Evolutionary conservation across 306 rosid genomes (phyloP), one percentile per base, ranked within the genome.

Genomic region (Castanospermum australe): DNA sequence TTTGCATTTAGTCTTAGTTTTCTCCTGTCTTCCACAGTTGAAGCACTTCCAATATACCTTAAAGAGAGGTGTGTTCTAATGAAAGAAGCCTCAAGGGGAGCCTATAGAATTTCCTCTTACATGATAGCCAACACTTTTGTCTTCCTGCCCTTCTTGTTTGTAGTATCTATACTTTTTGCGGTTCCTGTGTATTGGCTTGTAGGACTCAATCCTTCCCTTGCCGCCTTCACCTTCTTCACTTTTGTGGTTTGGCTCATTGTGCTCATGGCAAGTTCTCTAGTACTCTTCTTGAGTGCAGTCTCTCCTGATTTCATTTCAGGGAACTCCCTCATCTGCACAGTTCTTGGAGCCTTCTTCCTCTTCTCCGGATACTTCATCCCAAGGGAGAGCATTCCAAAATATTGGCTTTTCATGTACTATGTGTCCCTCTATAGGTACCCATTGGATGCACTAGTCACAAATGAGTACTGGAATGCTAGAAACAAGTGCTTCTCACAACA

Each of bases 331-430:
- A 92, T 91, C 60, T 89, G 89, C 87, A 89, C 97, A 3, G 97
- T 94, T 48, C 91, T 94, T 17, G 97, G 97, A 47, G 92, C 93
- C 3, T 94, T 91, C 83, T 92, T 94, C 44, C 87, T 94, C 47
- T 92, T 94, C 90, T 94, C 97, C 0, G 97, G 99, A 18, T 94
- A 94, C 87, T 94, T 94, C 87, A 94, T 94, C 12, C 97, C 99
- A 3, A 94, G 85, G 68, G 91, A 91, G 25, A 89, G 87, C 79
- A 94, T 94, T 14, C 99, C 99, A 9, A 92, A 87, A 12, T 89
- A 86, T 51, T 94, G 99, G 99, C 77, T 92, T 41, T 94, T 94
- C 79, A 91, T 94, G 99, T 92, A 94, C 88, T 94, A 92, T 41
- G 97, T 94, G 57, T 94, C 99, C 0, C 86, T 94, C 24, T 94